Base-by-base conservation (phyloP, 305 asterid genomes). In the Andrographis paniculata region DNA sequence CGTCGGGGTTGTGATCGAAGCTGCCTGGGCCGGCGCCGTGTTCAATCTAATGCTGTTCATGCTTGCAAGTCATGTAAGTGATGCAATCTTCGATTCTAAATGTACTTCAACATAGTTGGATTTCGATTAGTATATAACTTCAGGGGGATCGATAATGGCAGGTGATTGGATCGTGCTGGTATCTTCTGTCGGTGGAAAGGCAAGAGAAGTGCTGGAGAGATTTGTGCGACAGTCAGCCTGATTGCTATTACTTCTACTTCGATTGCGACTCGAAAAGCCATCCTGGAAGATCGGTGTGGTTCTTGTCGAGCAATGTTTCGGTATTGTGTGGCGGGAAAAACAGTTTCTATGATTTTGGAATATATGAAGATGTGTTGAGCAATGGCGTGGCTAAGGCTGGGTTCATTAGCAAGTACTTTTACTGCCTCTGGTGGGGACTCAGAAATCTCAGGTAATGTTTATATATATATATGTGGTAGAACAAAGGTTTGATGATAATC, bases 1-100 rank as follows among this genome's bases (percentile, higher is more conserved):
- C 39, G 80, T 95, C 1, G 99, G 99, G 28, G 92, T 91, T 60
- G 94, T 80, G 52, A 80, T 96, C 17, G 85, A 86, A 64, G 81
- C 96, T 2, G 96, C 96, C 4, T 91, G 99, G 96, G 94, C 96
- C 3, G 99, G 96, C 17, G 99, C 99, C 42, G 99, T 95, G 53
- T 91, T 87, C 47, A 86, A 91, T 55, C 73, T 91, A 73, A 73
- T 87, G 78, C 89, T 91, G 38, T 91, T 76, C 83, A 91, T 91
- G 94, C 56, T 91, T 44, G 99, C 99, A 45, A 83, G 99, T 83
- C 99, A 91, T 66, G 99, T 91, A 71, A 76, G 42, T 37, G n/a
- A n/a, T n/a, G n/a, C n/a, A n/a, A n/a, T n/a, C 13, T 33, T 91
- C 71, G 20, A 16, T 27, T 27, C 33, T 27, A 5, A 27, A 27